A percentile compares a stretch with the other conserved stretches of the same genome.
phyloP scores from a whole-genome alignment of 2,329 filamentous ascomycete species.

The Colletotrichum salicis region DNA sequence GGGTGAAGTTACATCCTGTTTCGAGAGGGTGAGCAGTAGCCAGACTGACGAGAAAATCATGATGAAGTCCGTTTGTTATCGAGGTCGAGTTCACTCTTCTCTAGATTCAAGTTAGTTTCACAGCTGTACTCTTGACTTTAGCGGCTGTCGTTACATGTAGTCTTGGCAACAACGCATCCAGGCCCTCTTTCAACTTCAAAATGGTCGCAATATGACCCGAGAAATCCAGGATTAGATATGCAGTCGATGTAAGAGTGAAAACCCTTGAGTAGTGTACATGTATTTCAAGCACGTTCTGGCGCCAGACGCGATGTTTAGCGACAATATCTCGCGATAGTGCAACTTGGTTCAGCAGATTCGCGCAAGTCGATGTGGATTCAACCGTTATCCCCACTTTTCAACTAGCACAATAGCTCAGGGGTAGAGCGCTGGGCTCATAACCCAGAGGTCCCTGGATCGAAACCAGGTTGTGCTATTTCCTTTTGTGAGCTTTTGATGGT shows the following conservation, averaged over 20 bases:
- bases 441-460: conserved; percentile 9
- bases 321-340: not conserved
- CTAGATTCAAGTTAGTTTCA: too few relatives aligned
- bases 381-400: not conserved
- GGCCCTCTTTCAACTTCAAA: too few relatives aligned
- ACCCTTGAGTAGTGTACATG: too few relatives aligned
- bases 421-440: conserved; percentile 57
- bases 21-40: too few relatives aligned
- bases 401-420: not conserved
- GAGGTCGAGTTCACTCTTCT: too few relatives aligned
- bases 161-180: too few relatives aligned
- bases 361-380: not conserved
- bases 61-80: not conserved
- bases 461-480: not conserved
- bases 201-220: too few relatives aligned
- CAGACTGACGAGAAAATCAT: not conserved
- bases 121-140: too few relatives aligned
- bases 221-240: too few relatives aligned
- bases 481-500: not conserved
- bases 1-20: conserved; percentile 9
- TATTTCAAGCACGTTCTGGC: not conserved
- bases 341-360: not conserved
- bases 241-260: too few relatives aligned
- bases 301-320: too few relatives aligned
- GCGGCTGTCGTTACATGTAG: too few relatives aligned